Evolutionary conservation across 352 stramenopile species (phyloP), one percentile per base, ranked within the genome.

Genomic region (Globisporangium solare): DNA sequence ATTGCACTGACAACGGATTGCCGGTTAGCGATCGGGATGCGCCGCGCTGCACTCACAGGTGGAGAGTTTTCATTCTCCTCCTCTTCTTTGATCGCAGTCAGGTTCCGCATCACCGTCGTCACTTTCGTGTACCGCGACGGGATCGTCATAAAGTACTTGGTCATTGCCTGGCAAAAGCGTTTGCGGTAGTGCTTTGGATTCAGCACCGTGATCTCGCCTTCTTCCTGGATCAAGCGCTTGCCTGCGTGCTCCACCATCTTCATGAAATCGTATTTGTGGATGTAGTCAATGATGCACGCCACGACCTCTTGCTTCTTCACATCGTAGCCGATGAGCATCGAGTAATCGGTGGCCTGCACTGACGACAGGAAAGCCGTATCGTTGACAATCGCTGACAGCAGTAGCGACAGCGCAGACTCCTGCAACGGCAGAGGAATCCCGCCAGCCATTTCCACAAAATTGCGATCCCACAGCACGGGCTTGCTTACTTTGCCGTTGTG

Each of bases 201-300:
- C 18, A 94, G 60, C 35, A 95, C 83, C 0, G 86, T 95, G 60
- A 95, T 95, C 55, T 95, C 86, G 31, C 83, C 82, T 73, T 95
- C 86, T 41, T 94, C 86, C 61, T 95, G 86, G 31, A 94, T 92
- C 37, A 95, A 39, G n/a, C 84, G 75, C 59, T 95, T 95, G 12
- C 86, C 82, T 4, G 84, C 82, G 61, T 95, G 84, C 60, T 95
- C 86, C 40, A 95, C 86, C 76, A 92, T 92, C 61, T 95, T 95
- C 75, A 94, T 82, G 47, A 95, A 91, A 46, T 94, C 86, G 51
- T 95, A 95, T 63, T 95, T 94, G 69, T 92, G 83, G 51, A 95
- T 93, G 51, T 95, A 95, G 54, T 95, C 86, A 50, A 95, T 95
- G 61, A 95, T 95, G 31, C 73, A 91, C 49, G 80, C 83, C 32